These are phyloP conservation scores for Gilbertella persicaria DNA, from an alignment of 371 early-diverging fungal genomes.

Conservation along the genomic window DNA sequence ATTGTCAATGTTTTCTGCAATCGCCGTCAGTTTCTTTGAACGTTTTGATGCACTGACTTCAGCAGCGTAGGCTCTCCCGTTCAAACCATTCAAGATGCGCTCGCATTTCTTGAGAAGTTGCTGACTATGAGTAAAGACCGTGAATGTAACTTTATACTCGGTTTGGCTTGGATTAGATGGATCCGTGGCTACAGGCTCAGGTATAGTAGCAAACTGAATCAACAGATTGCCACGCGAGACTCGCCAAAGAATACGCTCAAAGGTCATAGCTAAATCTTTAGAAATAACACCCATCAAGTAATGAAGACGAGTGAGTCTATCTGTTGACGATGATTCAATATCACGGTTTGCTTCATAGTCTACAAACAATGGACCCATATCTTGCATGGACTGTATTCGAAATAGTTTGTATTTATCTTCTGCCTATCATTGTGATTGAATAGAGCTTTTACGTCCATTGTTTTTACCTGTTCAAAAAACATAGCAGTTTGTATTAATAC, in stretches of 20 bases:
- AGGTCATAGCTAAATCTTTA: conserved; percentile 79
- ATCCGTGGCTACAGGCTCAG: conserved; percentile 85
- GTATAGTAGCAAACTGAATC: conserved; percentile 93
- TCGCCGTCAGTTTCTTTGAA: no score
- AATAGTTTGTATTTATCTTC: no score
- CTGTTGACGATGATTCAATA: no score
- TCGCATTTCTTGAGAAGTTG: conserved; percentile 85
- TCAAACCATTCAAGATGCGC: conserved; percentile 92
- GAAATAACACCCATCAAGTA: conserved; percentile 92
- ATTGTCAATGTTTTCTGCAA: no score
- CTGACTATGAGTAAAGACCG: conserved; percentile 94
- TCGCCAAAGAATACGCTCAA: conserved; percentile 96
- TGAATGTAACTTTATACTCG: conserved; percentile 91
- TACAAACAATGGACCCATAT: no score
- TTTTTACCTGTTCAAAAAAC: conserved; percentile 73
- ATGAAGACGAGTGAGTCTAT: no score
- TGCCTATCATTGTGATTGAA: no score
- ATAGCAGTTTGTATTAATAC: conserved; percentile 82
- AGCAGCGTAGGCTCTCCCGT: conserved; percentile 91
- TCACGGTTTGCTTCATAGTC: no score
- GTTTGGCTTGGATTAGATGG: conserved; percentile 68
- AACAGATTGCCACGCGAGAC: conserved; percentile 95
- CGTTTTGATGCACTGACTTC: conserved; percentile 77
- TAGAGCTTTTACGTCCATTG: not conserved
- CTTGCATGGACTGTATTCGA: no score